A percentile compares a stretch with the other conserved stretches of the same genome.
Evolutionary conservation across 2,329 filamentous ascomycete species (phyloP).

Genomic region (Paraconiothyrium brasiliense): DNA sequence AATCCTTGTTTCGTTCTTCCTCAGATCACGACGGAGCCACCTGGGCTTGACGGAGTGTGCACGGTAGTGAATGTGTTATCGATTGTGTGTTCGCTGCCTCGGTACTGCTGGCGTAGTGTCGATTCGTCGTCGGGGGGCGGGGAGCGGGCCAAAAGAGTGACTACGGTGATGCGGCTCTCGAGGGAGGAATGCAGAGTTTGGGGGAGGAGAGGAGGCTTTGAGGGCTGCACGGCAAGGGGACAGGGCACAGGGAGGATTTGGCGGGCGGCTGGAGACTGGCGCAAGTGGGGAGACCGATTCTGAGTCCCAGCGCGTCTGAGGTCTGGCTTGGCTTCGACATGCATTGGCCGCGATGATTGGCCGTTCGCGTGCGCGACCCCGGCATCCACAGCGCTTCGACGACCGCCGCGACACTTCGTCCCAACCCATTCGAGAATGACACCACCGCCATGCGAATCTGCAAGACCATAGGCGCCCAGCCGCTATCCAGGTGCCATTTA

Average conservation of each 20-base stretch:
- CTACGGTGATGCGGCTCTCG: slow-evolving; percentile 28
- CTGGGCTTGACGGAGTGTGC: slow-evolving; percentile 34
- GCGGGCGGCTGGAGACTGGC: slow-evolving; percentile 48
- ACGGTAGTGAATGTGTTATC: slow-evolving; percentile 24
- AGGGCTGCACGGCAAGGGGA: slow-evolving; percentile 39
- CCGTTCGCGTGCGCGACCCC: slow-evolving; percentile 32
- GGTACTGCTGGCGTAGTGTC: slow-evolving; percentile 27
- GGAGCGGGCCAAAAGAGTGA: slow-evolving; percentile 27
- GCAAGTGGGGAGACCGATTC: slow-evolving; percentile 48
- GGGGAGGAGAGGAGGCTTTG: slow-evolving; percentile 37
- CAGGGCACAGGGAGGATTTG: slow-evolving; percentile 43
- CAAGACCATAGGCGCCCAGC: slow-evolving; percentile 23
- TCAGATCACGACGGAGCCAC: slow-evolving; percentile 38
- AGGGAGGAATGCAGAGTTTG: slow-evolving; percentile 29
- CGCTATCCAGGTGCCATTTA: slow-evolving; percentile 23
- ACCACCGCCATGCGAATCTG: slow-evolving; percentile 36
- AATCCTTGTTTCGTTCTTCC: slow-evolving; percentile 22
- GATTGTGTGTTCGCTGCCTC: slow-evolving; percentile 22
- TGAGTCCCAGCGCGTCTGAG: slow-evolving; percentile 49
- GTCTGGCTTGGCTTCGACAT: slow-evolving; percentile 40
- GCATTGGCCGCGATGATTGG: slow-evolving; percentile 42
- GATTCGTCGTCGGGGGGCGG: slow-evolving; percentile 8
- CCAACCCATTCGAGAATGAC: slow-evolving; percentile 39
- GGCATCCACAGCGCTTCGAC: slow-evolving; percentile 47
- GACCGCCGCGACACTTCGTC: slow-evolving; percentile 30